phyloP scores from a whole-genome alignment of 2,329 filamentous ascomycete genomes.

The Microthyrium microscopicum region DNA sequence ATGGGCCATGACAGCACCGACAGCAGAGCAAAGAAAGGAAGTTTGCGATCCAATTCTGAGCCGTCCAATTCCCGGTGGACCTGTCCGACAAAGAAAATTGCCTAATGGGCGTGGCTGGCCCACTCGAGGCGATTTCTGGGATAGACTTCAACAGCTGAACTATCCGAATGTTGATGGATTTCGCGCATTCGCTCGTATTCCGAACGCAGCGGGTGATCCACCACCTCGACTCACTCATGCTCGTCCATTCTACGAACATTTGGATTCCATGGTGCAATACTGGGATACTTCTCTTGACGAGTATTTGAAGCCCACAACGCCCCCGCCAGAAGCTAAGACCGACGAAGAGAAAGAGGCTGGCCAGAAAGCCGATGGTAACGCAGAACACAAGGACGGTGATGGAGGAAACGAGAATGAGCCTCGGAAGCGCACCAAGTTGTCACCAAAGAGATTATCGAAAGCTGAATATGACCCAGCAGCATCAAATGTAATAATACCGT shows the following conservation, averaged over 20 bases:
- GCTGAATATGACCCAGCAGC: not conserved
- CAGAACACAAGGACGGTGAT: not conserved
- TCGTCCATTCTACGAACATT: conserved; percentile 42
- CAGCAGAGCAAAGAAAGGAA: too few species aligned
- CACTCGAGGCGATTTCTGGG: conserved; percentile 30
- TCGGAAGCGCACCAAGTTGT: conserved; percentile 4
- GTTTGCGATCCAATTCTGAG: not conserved
- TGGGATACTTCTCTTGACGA: conserved; percentile 45
- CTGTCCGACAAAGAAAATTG: conserved; percentile 8
- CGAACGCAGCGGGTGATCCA: conserved; percentile 12
- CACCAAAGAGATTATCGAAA: too few species aligned
- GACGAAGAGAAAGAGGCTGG: not conserved
- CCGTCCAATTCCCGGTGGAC: conserved; percentile 7
- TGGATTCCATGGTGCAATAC: conserved; percentile 43
- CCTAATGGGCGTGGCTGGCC: conserved; percentile 31
- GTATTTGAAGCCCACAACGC: conserved; percentile 23
- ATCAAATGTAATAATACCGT: not conserved
- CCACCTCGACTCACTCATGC: conserved; percentile 37
- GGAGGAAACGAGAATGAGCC: conserved; percentile 2
- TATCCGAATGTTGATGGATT: conserved; percentile 41
- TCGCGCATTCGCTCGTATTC: conserved; percentile 34
- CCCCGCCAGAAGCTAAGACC: not conserved
- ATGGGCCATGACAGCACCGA: conserved; percentile 12
- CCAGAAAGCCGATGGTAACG: not conserved
- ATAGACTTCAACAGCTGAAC: conserved; percentile 32